phyloP scores from a whole-genome alignment of 2,329 filamentous ascomycete species.

The Aspergillus oerlinghausenensis region DNA sequence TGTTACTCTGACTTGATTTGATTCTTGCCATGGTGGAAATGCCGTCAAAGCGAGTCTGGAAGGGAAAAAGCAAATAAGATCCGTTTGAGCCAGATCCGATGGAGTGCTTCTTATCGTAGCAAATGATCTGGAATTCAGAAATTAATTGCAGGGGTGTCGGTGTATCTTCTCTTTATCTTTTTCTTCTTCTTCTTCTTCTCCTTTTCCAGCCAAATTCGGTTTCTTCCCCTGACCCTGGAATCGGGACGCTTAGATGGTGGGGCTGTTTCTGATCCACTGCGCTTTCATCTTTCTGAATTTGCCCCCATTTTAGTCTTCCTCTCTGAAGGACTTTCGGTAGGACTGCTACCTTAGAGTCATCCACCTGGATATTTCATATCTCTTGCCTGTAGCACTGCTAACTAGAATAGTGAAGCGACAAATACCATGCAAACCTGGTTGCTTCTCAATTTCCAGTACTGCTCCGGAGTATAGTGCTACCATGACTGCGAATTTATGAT shows the following conservation, averaged over 20 bases:
- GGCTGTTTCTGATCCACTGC: neutral
- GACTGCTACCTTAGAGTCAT: neutral
- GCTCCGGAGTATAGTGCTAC: too few relatives aligned
- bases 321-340: neutral
- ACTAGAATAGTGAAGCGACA: too few relatives aligned
- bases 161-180: neutral
- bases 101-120: neutral
- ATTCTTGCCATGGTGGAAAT: neutral
- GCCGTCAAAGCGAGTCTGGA: neutral
- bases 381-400: neutral
- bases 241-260: neutral
- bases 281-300: neutral
- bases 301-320: neutral
- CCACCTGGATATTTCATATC: neutral
- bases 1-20: neutral
- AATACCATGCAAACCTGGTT: neutral
- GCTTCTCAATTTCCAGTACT: neutral
- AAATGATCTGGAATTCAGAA: too few relatives aligned
- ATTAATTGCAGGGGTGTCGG: neutral
- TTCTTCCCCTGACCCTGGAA: neutral
- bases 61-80: neutral
- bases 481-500: neutral
- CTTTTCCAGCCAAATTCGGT: neutral
- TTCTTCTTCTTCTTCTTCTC: too few relatives aligned
- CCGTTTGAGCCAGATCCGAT: neutral